A percentile compares a stretch with the other conserved stretches of the same genome.
Evolutionary conservation across 768 basidiomycete species (phyloP).

Genomic region (Aureoboletus auriporus): DNA sequence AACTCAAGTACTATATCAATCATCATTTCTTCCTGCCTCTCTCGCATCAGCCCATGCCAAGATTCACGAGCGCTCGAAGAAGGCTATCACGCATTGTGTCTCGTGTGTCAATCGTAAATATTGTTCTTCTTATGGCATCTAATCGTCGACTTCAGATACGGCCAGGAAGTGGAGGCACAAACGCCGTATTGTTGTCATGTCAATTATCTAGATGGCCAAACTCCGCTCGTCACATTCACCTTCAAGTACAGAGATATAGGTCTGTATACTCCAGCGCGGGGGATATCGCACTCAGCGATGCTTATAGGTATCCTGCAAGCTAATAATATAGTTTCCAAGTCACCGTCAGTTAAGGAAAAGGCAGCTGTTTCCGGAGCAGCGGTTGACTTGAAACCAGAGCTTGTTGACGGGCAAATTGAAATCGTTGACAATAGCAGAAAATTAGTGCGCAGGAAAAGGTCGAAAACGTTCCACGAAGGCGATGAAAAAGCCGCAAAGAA

Average conservation of each 20-base stretch:
- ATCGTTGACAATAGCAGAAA: background rate
- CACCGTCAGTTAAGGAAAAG: conserved; percentile 1
- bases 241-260: conserved; percentile 29
- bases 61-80: conserved; percentile 29
- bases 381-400: conserved; percentile 20
- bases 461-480: background rate
- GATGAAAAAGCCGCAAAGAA: conserved; percentile 18
- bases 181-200: background rate
- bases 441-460: conserved; percentile 2
- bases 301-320: conserved; percentile 25
- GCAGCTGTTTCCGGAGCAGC: conserved; percentile 4
- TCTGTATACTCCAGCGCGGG: conserved; percentile 8
- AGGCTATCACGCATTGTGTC: conserved; percentile 27
- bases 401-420: conserved; percentile 1
- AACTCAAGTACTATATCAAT: background rate
- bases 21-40: too few relatives aligned
- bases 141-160: conserved; percentile 17
- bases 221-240: conserved; percentile 23
- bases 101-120: conserved; percentile 13
- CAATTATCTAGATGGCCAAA: conserved; percentile 9
- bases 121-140: background rate
- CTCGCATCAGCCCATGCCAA: conserved; percentile 8
- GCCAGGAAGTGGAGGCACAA: conserved; percentile 9
- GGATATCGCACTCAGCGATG: background rate
- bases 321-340: conserved; percentile 21